phyloP scores from a whole-genome alignment of 768 basidiomycete species.

The Mycena pura region DNA sequence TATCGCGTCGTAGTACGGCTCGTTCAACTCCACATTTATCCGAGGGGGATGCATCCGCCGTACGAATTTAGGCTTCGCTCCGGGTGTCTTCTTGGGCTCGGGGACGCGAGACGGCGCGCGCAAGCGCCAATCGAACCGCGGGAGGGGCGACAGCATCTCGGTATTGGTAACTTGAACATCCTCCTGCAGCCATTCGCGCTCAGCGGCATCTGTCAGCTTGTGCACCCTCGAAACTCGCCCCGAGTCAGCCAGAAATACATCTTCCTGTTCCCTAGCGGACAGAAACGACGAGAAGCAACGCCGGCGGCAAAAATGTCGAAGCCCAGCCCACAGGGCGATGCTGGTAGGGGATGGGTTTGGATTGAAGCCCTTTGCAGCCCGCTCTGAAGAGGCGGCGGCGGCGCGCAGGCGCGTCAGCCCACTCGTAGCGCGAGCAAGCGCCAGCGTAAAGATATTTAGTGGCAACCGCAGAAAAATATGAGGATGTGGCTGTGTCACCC shows the following conservation, averaged over 20 bases:
- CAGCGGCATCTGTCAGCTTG: conserved; percentile 36
- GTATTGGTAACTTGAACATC: conserved; percentile 1
- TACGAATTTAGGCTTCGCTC: conserved; percentile 31
- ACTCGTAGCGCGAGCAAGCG: conserved; percentile 5
- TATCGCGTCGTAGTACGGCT: conserved; percentile 57
- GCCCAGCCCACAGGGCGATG: conserved; percentile 8
- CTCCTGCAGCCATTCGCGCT: conserved; percentile 46
- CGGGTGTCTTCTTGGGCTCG: conserved; percentile 21
- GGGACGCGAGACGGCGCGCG: conserved; percentile 55
- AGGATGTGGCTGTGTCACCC: no score
- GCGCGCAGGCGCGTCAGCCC: conserved; percentile 7
- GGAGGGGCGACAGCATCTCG: conserved; percentile 19
- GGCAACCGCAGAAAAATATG: no score
- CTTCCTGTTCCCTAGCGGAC: conserved; percentile 7
- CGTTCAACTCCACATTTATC: conserved; percentile 39
- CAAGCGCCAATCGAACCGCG: conserved; percentile 68
- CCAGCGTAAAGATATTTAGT: conserved; percentile 11
- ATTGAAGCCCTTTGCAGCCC: conserved; percentile 11
- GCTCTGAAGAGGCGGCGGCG: conserved; percentile 19
- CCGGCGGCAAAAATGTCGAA: conserved; percentile 24
- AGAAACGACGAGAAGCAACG: conserved; percentile 22
- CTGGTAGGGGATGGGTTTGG: conserved; percentile 7
- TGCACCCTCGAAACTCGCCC: conserved; percentile 10
- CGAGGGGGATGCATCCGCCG: conserved; percentile 48
- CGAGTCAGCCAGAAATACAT: conserved; percentile 14